Evolutionary conservation across 495 filamentous ascomycete species (phyloP), one percentile per base, ranked within the genome.

Genomic region (Pyronema domesticum): DNA sequence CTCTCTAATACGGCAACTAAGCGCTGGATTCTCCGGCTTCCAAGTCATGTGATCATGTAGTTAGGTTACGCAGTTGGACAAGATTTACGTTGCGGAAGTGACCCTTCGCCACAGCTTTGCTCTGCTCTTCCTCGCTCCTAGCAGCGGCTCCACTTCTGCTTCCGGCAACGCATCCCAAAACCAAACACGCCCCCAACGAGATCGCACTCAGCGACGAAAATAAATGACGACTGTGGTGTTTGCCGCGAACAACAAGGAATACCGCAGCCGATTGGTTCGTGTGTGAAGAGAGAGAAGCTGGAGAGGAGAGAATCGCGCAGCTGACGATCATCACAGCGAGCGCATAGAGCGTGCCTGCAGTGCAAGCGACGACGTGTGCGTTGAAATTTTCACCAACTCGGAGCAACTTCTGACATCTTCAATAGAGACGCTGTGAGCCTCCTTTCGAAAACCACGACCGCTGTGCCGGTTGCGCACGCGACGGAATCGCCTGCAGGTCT

Each of bases 171-270:
- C 11, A 47, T 30, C 23, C 23, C 23, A 30, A 30, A 30, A 30
- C 23, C 23, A 30, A 30, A 30, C 23, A 30, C 23, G 23, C 23
- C 23, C 23, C 23, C 23, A 77, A 77, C 45, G 74, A 75, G 56
- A 30, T 30, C 23, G 23, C 23, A 30, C 23, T 5, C 23, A 30
- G 23, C 23, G 23, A 30, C 23, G 23, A 30, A 30, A 30, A 30
- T 44, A 17, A 33, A 62, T 62, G 60, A 60, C 57, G 4, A 61
- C 57, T 15, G 57, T 57, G 34, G 61, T 64, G 10, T 64, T 64
- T 50, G 61, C 61, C 46, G 61, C 61, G 48, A 64, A 64, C 54
- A 64, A 64, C 56, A 59, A 60, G 13, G 50, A 55, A n/a, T 64
- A 64, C 53, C 57, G 61, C 23, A 30, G 23, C 23, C 23, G 18